phyloP scores from a whole-genome alignment of 2,329 filamentous ascomycete species.

The Magnaporthiopsis rhizophila region DNA sequence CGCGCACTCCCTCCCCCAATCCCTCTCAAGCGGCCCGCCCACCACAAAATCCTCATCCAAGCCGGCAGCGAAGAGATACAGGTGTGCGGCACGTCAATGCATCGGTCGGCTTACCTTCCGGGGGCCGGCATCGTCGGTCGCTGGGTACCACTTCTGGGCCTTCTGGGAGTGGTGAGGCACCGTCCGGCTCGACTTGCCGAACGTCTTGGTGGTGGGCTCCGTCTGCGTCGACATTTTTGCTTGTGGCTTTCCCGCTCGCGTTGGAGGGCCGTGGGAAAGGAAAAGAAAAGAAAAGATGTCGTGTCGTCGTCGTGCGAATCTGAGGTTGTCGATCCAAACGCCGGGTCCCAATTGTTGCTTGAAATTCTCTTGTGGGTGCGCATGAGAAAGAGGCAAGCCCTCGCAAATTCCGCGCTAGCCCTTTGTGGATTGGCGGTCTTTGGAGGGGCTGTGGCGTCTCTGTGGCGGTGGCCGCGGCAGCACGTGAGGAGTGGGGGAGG shows the following conservation, averaged over 20 bases:
- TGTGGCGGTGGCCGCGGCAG: not conserved
- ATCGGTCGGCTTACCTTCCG: slow-evolving; percentile 75
- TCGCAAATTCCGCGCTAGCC: slow-evolving; percentile 2
- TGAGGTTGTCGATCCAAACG: slow-evolving; percentile 2
- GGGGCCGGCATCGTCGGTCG: slow-evolving; percentile 78
- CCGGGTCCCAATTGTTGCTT: slow-evolving; percentile 4
- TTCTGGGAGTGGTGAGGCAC: slow-evolving; percentile 82
- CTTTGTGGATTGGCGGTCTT: not conserved
- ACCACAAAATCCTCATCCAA: not conserved
- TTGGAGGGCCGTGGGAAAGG: slow-evolving; percentile 1
- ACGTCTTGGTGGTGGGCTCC: slow-evolving; percentile 77
- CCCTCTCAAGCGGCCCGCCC: not conserved
- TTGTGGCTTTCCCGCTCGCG: slow-evolving; percentile 6
- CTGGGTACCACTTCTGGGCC: slow-evolving; percentile 99
- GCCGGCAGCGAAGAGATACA: not conserved
- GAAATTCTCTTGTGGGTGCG: slow-evolving; percentile 9
- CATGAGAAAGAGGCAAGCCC: slow-evolving; percentile 2
- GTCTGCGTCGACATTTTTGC: slow-evolving; percentile 67
- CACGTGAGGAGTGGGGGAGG: not conserved
- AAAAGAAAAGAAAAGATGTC: slow-evolving; percentile 6
- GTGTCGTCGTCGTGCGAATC: slow-evolving; percentile 7
- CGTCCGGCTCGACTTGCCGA: slow-evolving; percentile 91
- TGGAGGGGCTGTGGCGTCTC: not conserved
- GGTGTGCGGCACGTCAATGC: not conserved
- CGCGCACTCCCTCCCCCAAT: not conserved